A percentile compares a stretch with the other conserved stretches of the same genome.
Evolutionary conservation across 2,329 filamentous ascomycete genomes (phyloP).

Genomic region (Colletotrichum filicis): DNA sequence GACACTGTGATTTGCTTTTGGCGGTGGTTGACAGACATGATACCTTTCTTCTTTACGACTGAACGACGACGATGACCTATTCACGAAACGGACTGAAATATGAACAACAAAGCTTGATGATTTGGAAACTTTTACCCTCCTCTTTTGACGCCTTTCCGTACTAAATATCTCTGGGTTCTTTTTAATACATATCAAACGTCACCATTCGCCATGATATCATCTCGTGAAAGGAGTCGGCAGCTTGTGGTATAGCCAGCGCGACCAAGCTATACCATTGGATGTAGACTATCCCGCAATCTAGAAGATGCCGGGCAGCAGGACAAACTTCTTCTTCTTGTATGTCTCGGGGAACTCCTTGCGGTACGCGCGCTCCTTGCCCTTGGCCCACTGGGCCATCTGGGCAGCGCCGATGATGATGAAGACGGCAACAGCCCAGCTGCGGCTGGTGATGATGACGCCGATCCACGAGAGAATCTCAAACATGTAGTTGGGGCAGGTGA

Average conservation of each 20-base stretch:
- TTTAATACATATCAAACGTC: background rate
- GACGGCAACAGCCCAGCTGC: conserved; percentile 80
- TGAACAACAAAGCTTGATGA: background rate
- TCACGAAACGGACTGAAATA: conserved; percentile 2
- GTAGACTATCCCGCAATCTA: conserved; percentile 50
- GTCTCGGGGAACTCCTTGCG: conserved; percentile 90
- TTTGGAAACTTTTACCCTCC: background rate
- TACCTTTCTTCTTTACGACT: conserved; percentile 21
- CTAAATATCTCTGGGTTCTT: background rate
- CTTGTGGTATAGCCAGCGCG: too few species aligned
- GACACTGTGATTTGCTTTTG: conserved; percentile 35
- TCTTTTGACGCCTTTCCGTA: conserved; percentile 8
- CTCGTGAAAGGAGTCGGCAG: background rate
- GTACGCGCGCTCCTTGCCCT: conserved; percentile 91
- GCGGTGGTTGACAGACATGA: conserved; percentile 35
- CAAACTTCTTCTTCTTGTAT: conserved; percentile 94
- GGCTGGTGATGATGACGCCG: conserved; percentile 82
- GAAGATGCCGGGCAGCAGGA: conserved; percentile 82
- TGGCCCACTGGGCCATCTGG: conserved; percentile 90
- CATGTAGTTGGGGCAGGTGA: conserved; percentile 98
- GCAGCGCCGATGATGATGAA: conserved; percentile 79
- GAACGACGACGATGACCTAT: conserved; percentile 24
- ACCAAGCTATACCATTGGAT: background rate
- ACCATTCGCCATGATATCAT: background rate
- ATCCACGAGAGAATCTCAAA: conserved; percentile 91